Evolutionary conservation across 2,329 filamentous ascomycete genomes (phyloP).

Genomic region (Beauveria sp.): DNA sequence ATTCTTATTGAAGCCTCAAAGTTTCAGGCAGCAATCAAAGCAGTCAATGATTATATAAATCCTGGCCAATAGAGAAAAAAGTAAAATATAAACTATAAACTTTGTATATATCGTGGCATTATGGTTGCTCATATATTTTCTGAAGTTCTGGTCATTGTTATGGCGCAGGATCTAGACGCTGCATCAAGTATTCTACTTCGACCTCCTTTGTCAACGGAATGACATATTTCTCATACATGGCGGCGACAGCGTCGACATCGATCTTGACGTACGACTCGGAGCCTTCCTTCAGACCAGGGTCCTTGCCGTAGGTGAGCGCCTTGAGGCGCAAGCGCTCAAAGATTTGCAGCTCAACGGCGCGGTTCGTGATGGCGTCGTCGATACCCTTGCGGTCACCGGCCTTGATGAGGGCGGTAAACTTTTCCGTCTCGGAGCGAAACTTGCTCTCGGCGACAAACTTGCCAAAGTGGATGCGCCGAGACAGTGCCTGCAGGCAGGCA

Average conservation of each 20-base stretch:
- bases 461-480: slow-evolving; percentile 88
- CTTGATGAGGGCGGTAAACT: slow-evolving; percentile 76
- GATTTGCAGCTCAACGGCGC: slow-evolving; percentile 83
- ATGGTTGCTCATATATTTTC: not conserved
- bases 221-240: slow-evolving; percentile 86
- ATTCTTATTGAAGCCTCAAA: slow-evolving; percentile 76
- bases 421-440: slow-evolving; percentile 74
- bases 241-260: slow-evolving; percentile 81
- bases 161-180: slow-evolving; percentile 55
- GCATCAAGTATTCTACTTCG: slow-evolving; percentile 97
- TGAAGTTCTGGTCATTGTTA: slow-evolving; percentile 13
- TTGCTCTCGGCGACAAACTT: slow-evolving; percentile 98
- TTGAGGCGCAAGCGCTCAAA: slow-evolving; percentile 80
- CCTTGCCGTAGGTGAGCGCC: slow-evolving; percentile 86
- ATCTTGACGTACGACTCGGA: slow-evolving; percentile 66
- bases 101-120: slow-evolving; percentile 8
- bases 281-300: slow-evolving; percentile 59
- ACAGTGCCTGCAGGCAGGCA: slow-evolving; percentile 79
- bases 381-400: slow-evolving; percentile 74
- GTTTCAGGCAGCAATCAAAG: slow-evolving; percentile 69
- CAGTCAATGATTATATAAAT: slow-evolving; percentile 65
- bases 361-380: slow-evolving; percentile 83
- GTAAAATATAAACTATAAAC: not conserved
- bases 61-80: slow-evolving; percentile 33
- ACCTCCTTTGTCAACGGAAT: slow-evolving; percentile 98